A percentile compares a stretch with the other conserved stretches of the same genome.
Conservation (phyloP, 2,329 filamentous ascomycete species). For the Parastagonospora avenae region DNA sequence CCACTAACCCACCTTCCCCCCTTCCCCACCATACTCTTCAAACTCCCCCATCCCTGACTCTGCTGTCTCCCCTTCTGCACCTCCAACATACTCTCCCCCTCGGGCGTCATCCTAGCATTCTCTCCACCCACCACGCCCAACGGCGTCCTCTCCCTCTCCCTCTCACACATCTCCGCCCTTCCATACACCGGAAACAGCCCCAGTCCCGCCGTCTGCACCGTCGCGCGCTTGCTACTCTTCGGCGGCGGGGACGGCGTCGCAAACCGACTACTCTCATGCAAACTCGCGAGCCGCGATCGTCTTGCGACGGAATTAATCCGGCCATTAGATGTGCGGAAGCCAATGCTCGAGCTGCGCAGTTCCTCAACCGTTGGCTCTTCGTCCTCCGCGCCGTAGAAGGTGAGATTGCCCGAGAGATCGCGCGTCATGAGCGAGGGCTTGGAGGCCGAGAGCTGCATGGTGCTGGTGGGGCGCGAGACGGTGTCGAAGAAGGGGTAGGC, state of each 20-base stretch:
- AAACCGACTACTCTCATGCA: conserved; percentile 2
- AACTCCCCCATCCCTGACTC: conserved; percentile 34
- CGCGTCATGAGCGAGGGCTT: conserved; percentile 14
- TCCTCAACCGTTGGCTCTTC: conserved; percentile 25
- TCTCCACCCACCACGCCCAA: conserved; percentile 14
- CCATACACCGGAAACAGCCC: conserved; percentile 18
- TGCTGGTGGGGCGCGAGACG: conserved; percentile 5
- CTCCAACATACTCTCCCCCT: conserved; percentile 15
- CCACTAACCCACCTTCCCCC: conserved; percentile 15
- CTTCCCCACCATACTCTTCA: conserved; percentile 24
- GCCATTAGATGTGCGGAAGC: conserved; percentile 16
- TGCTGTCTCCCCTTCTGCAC: conserved; percentile 19
- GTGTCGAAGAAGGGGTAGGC: conserved; percentile 33
- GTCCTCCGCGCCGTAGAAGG: conserved; percentile 21
- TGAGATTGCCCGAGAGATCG: conserved; percentile 26
- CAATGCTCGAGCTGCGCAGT: conserved; percentile 22
- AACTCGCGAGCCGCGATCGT: conserved; percentile 7
- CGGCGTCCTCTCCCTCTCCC: conserved; percentile 18
- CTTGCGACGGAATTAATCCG: conserved; percentile 8
- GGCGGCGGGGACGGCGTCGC: background rate
- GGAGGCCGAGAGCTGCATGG: conserved; percentile 3
- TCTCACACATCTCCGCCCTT: conserved; percentile 11
- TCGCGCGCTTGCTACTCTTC: conserved; percentile 7
- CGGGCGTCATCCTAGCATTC: conserved; percentile 15
- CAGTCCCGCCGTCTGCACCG: conserved; percentile 5